Evolutionary conservation across 352 stramenopile species (phyloP), one percentile per base, ranked within the genome.

Genomic region (Globisporangium mamillatum): DNA sequence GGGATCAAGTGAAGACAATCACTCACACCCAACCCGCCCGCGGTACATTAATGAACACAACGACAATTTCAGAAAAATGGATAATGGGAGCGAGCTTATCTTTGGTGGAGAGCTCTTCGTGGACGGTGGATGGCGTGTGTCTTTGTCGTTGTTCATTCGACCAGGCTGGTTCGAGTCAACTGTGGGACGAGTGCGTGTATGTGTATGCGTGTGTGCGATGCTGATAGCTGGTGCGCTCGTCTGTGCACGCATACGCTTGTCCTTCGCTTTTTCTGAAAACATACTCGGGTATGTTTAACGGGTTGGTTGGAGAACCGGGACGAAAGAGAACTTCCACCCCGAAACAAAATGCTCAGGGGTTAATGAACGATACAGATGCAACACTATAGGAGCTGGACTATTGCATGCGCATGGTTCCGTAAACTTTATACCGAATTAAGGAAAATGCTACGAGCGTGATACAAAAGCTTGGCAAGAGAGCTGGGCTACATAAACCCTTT

Each of bases 371-470:
- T 52, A 22, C 16, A 50, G 41, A 20, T 2, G 16, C 41, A 50
- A 50, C 41, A 48, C 12, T 8, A n/a, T 48, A 50, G 41, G 18
- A 52, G 44, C 44, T 22, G 16, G 14, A 22, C 14, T 7, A n/a
- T 50, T 12, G 8, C 32, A 12, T 7, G 32, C 7, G 41, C 16
- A 16, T 50, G 16, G 12, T 24, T 22, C 44, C 2, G 18, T 52
- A 52, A 52, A 52, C 2, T 59, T 59, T 59, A 59, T 60, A 60
- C 18, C 25, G 54, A 18, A 52, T 52, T 24, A n/a, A 24, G 16
- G 4, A 22, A 24, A 22, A 52, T 52, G 44, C 8, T 10, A 24
- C 18, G 44, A 52, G 44, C 38, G 38, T 46, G 10, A 46, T 20
- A 20, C 38, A 20, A 46, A 44, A 44, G 36, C 36, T 44, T 46